Percentiles rank a stretch among this genome's conserved stretches.
Evolutionary conservation across 345 rosid genomes (phyloP).

Genomic region (Crucihimalaya himalaica): DNA sequence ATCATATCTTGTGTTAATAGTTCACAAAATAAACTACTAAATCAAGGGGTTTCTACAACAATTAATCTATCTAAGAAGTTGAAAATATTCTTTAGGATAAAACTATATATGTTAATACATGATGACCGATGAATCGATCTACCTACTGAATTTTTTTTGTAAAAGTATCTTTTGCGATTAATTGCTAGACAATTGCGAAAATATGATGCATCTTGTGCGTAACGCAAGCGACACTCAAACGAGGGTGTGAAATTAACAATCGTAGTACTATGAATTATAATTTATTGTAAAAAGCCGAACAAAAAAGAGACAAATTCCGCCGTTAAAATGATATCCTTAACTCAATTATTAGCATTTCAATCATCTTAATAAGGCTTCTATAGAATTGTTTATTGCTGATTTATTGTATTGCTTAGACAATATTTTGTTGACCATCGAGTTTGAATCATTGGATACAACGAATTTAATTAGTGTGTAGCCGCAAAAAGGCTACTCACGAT

Average conservation of each 20-base stretch:
- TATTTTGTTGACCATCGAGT: conserved; percentile 30
- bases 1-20: neutral
- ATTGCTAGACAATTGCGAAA: neutral
- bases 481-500: conserved; percentile 26
- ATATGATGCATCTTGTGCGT: conserved; percentile 14
- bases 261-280: neutral
- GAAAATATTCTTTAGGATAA: neutral
- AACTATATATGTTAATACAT: neutral
- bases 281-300: neutral
- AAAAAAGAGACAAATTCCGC: conserved; percentile 22
- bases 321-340: conserved; percentile 30
- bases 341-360: conserved; percentile 11
- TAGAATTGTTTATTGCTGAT: neutral
- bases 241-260: neutral
- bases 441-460: conserved; percentile 35
- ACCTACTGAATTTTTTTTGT: neutral
- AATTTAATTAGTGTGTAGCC: conserved; percentile 29
- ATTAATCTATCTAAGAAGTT: neutral
- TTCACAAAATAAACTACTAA: neutral
- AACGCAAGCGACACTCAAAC: neutral
- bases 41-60: neutral
- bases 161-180: neutral
- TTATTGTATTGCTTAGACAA: conserved; percentile 4
- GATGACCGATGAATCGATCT: neutral
- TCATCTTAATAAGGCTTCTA: conserved; percentile 17